phyloP scores from a whole-genome alignment of 2,329 filamentous ascomycete species.

The Aspergillus neoniger region DNA sequence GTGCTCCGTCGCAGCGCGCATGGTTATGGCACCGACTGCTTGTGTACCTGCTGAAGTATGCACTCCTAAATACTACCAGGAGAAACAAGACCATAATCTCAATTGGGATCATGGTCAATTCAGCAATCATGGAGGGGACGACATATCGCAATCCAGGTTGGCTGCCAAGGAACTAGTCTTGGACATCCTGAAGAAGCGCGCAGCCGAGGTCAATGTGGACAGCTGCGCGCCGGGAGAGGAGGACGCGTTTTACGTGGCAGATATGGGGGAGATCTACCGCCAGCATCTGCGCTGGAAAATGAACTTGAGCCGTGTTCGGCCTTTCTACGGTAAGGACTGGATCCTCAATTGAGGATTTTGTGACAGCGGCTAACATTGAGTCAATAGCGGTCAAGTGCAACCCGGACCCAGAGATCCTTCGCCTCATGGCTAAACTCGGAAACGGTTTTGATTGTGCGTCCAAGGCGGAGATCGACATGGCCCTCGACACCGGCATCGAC shows the following conservation, averaged over 20 bases:
- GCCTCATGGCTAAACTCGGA: slow-evolving; percentile 82
- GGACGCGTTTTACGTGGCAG: slow-evolving; percentile 97
- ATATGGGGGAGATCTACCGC: slow-evolving; percentile 97
- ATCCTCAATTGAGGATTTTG: too few species aligned
- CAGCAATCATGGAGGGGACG: slow-evolving; percentile 50
- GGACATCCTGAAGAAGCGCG: slow-evolving; percentile 80
- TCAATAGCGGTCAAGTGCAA: slow-evolving; percentile 92
- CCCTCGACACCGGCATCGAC: slow-evolving; percentile 78
- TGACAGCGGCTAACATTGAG: not conserved
- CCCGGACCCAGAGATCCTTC: slow-evolving; percentile 84
- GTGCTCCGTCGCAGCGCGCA: slow-evolving; percentile 42
- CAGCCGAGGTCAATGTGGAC: slow-evolving; percentile 82
- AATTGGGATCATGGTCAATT: slow-evolving; percentile 32
- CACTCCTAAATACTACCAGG: slow-evolving; percentile 33
- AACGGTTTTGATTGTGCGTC: slow-evolving; percentile 98
- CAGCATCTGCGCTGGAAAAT: slow-evolving; percentile 98
- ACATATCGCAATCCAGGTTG: slow-evolving; percentile 44
- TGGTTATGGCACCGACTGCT: slow-evolving; percentile 73
- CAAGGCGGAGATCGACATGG: slow-evolving; percentile 93
- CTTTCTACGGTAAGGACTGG: slow-evolving; percentile 77
- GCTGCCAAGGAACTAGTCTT: slow-evolving; percentile 79
- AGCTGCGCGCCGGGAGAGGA: slow-evolving; percentile 89
- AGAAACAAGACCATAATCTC: slow-evolving; percentile 37
- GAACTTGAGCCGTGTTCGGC: slow-evolving; percentile 87
- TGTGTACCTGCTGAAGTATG: slow-evolving; percentile 55